Evolutionary conservation across 1,284 basidiomycete genomes (phyloP).

Genomic region (Rhodotorula glutinis): DNA sequence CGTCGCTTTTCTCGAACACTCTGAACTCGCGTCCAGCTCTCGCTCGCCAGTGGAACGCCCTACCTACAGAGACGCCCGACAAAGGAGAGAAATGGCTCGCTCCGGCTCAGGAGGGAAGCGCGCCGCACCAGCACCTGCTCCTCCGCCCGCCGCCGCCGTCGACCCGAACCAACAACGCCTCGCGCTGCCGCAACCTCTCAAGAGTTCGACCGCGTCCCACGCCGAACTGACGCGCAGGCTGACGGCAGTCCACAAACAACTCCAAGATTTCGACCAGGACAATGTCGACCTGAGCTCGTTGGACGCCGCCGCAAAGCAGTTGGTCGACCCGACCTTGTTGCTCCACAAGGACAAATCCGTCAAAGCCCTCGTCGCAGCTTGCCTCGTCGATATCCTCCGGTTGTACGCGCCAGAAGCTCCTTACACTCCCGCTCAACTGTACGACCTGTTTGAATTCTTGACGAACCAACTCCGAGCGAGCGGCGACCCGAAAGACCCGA

Average conservation of each 20-base stretch:
- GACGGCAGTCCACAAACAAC: constrained; percentile 72
- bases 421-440: constrained; percentile 79
- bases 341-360: constrained; percentile 88
- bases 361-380: constrained; percentile 89
- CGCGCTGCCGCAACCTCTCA: constrained; percentile 71
- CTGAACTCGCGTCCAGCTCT: too few species aligned
- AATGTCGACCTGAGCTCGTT: constrained; percentile 71
- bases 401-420: constrained; percentile 97
- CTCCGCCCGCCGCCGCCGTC: too few species aligned
- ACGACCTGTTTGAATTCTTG: constrained; percentile 95
- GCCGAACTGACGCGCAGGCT: constrained; percentile 80
- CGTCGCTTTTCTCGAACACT: too few species aligned
- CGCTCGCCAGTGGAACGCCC: too few species aligned
- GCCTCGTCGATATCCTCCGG: constrained; percentile 86
- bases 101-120: neutral
- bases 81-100: too few species aligned
- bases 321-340: constrained; percentile 73
- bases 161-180: constrained; percentile 50
- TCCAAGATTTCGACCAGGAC: constrained; percentile 84
- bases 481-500: constrained; percentile 56
- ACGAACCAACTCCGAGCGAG: constrained; percentile 77
- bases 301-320: constrained; percentile 66
- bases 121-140: too few species aligned
- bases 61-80: too few species aligned
- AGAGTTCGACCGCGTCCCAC: constrained; percentile 50